These are phyloP conservation scores for Luvunga scandens DNA, from an alignment of 345 rosid genomes.

Conservation along the genomic window DNA sequence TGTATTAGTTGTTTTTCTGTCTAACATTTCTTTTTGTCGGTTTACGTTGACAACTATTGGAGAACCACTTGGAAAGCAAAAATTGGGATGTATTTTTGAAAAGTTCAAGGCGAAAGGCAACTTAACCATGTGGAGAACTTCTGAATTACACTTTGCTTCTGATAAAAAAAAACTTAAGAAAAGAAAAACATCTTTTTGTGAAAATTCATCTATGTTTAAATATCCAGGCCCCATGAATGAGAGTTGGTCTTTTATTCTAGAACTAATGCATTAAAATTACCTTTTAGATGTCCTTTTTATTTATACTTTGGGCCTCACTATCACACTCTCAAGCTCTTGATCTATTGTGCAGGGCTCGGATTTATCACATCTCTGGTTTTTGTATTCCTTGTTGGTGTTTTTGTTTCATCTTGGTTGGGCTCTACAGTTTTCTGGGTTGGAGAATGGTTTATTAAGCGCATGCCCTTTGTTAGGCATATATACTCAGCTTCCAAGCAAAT, in stretches of 20 bases:
- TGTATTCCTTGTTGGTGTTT: constrained; percentile 61
- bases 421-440: constrained; percentile 64
- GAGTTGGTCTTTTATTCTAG: not conserved
- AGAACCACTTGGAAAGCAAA: not conserved
- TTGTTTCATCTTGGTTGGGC: constrained; percentile 69
- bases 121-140: not conserved
- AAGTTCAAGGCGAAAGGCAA: not conserved
- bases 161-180: not conserved
- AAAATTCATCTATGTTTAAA: not conserved
- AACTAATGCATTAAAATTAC: not conserved
- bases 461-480: constrained; percentile 68
- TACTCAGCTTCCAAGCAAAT: constrained; percentile 76
- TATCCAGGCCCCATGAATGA: not conserved
- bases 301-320: not conserved
- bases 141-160: not conserved
- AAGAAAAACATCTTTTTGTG: not conserved
- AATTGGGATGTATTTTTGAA: not conserved
- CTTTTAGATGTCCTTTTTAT: not conserved
- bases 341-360: constrained; percentile 56
- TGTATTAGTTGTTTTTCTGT: not conserved
- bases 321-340: constrained; percentile 2
- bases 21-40: not conserved
- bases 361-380: constrained; percentile 63
- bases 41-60: not conserved
- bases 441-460: constrained; percentile 65